Evolutionary conservation across 176 grass and related monocot genomes (phyloP), one percentile per base, ranked within the genome.

Genomic region (Metroxylon sagu): DNA sequence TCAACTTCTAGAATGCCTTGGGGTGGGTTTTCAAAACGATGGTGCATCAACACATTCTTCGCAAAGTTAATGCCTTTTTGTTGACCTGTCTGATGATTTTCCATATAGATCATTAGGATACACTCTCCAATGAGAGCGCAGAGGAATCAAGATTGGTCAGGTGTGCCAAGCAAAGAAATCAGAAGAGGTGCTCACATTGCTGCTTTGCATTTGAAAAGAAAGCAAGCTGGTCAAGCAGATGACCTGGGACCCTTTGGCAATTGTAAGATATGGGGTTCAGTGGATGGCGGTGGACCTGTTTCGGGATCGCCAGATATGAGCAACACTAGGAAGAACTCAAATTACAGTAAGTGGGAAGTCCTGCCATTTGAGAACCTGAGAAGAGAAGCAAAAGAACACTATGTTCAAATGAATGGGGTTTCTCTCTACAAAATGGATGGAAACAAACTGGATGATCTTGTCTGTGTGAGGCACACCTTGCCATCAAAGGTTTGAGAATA

Each of bases 371-470:
- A 79, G 58, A 85, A 57, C 48, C 64, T 98, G 19, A 79, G 82
- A 69, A 81, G 51, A n/a, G 84, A 98, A 62, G 93, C 93, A 59
- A 87, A 67, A 68, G 93, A 89, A 30, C 81, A 98, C 69, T 76
- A 92, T 76, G 49, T 57, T 53, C 81, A 89, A 59, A 98, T 92
- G 79, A 73, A 65, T 6, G 71, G 73, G 0, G 67, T 81, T 25
- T 89, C 93, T 53, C 76, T 91, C 23, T 98, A 98, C 62, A 98
- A 98, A 59, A 89, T 98, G 87, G 93, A 98, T 5, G 93, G 93
- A 50, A 98, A 98, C 82, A 92, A 83, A 71, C 58, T 89, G 19
- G 93, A 98, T 26, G 93, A 98, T 76, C 81, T 98, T 61, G 93
- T 92, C 19, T 98, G 93, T 19, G 93, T 98, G 57, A 88, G 60